These are phyloP conservation scores for Hammondia hammondi DNA, from an alignment of 169 alveolate genomes.

Conservation along the genomic window DNA sequence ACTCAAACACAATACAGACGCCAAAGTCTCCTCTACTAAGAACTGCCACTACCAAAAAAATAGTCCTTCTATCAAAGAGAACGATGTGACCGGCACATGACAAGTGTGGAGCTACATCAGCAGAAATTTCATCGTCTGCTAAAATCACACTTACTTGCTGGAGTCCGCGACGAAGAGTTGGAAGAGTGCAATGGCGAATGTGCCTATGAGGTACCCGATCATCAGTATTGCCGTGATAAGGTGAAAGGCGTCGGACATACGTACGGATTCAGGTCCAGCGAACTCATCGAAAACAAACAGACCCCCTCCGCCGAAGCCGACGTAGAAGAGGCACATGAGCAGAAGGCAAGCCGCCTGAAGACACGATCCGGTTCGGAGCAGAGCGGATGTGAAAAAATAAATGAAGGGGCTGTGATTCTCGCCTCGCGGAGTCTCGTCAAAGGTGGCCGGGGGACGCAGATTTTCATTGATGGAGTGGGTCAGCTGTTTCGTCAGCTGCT, in stretches of 20 bases:
- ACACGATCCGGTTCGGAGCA: conserved; percentile 81
- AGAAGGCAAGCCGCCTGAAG: conserved; percentile 81
- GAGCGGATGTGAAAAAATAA: conserved; percentile 82
- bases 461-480: not conserved
- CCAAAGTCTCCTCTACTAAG: no score
- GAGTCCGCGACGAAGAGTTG: conserved; percentile 88
- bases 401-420: conserved; percentile 86
- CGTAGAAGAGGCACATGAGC: conserved; percentile 83
- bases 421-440: conserved; percentile 84
- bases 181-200: conserved; percentile 83
- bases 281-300: conserved; percentile 83
- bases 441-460: not conserved
- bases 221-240: conserved; percentile 81
- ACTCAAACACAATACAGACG: no score
- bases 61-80: no score
- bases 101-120: no score
- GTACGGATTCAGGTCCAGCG: conserved; percentile 87
- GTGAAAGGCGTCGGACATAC: conserved; percentile 82
- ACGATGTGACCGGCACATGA: no score
- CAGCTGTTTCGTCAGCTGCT: conserved; percentile 34
- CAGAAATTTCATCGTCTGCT: not conserved
- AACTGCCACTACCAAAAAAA: no score
- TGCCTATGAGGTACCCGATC: conserved; percentile 84
- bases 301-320: conserved; percentile 89
- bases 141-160: conserved; percentile 77